These are phyloP conservation scores for Neocatenulostroma microsporum DNA, from an alignment of 2,329 filamentous ascomycete species.

Conservation along the genomic window DNA sequence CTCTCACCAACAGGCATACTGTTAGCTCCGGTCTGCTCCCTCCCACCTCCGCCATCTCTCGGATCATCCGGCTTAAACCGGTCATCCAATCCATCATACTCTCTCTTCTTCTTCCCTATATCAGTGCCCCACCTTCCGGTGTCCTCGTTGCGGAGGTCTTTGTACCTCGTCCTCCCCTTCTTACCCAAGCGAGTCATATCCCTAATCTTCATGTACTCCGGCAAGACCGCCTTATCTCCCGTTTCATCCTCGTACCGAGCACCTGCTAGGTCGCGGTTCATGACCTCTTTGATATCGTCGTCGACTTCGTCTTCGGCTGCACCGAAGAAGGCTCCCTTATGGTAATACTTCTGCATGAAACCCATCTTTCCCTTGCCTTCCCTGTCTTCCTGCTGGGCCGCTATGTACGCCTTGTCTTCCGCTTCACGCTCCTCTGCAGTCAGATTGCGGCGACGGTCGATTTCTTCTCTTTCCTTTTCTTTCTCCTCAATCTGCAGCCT, in stretches of 20 bases:
- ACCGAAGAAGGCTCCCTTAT: conserved; percentile 93
- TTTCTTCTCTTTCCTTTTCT: conserved; percentile 79
- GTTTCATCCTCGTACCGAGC: conserved; percentile 75
- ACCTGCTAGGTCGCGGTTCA: conserved; percentile 79
- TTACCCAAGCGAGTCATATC: conserved; percentile 91
- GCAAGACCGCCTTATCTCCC: conserved; percentile 70
- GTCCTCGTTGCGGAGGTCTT: conserved; percentile 80
- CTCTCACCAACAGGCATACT: conserved; percentile 60
- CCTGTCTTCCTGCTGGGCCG: conserved; percentile 67
- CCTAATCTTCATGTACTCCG: conserved; percentile 83
- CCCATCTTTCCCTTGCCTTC: conserved; percentile 71
- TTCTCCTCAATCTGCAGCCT: conserved; percentile 74
- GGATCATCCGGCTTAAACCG: conserved; percentile 60
- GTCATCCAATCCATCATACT: conserved; percentile 50
- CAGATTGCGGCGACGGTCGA: conserved; percentile 79
- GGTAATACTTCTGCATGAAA: conserved; percentile 93
- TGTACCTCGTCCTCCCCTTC: conserved; percentile 86
- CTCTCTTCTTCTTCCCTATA: conserved; percentile 45
- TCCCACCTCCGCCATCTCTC: conserved; percentile 42
- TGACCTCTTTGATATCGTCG: conserved; percentile 66
- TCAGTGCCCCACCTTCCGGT: conserved; percentile 73
- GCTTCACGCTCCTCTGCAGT: conserved; percentile 76
- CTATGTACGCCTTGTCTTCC: conserved; percentile 74
- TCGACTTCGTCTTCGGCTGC: conserved; percentile 49
- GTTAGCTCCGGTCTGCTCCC: conserved; percentile 58